Evolutionary conservation across 345 rosid genomes (phyloP), one percentile per base, ranked within the genome.

Genomic region (Eucalyptus decipiens): DNA sequence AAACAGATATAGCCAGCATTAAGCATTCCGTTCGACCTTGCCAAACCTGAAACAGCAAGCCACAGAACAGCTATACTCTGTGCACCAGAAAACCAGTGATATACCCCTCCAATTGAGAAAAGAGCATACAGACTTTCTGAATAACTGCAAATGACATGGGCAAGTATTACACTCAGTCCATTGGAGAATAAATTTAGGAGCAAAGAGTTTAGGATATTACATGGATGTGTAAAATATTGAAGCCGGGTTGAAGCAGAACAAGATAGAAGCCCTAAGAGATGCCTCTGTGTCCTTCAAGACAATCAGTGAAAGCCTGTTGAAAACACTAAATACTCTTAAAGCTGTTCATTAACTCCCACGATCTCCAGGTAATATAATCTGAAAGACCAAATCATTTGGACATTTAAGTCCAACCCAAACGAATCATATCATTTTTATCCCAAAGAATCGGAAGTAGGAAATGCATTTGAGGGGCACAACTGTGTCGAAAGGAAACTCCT

Each of bases 1-100:
- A 96, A 96, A 94, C 99, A 94, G 87, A 95, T 89, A 91, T 96
- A 97, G 89, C 99, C 99, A 91, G 99, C 98, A 94, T 97, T 95
- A 87, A 97, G 94, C 92, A 97, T 93, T 89, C 99, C 99, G 89
- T 97, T 97, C 62, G 99, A 96, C 92, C 99, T 95, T 92, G 99
- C 97, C 95, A 93, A 94, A 69, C 96, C 94, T 88, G 99, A 98
- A 87, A 96, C 93, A 56, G 98, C 95, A 94, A 97, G 92, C 95
- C 96, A 97, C 87, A 97, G 91, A 86, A 93, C 94, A 72, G 97
- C 96, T 87, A 92, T 91, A 91, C 93, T 94, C 89, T 91, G 90
- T 87, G 95, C 89, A 92, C 96, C 95, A 80, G 95, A 92, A 87
- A 94, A 43, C 91, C 96, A 92, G 93, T 95, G 91, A 88, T 94